Percentiles rank a stretch among this genome's conserved stretches.
phyloP scores from a whole-genome alignment of 2,329 filamentous ascomycete genomes.

The Neofusicoccum ribis region DNA sequence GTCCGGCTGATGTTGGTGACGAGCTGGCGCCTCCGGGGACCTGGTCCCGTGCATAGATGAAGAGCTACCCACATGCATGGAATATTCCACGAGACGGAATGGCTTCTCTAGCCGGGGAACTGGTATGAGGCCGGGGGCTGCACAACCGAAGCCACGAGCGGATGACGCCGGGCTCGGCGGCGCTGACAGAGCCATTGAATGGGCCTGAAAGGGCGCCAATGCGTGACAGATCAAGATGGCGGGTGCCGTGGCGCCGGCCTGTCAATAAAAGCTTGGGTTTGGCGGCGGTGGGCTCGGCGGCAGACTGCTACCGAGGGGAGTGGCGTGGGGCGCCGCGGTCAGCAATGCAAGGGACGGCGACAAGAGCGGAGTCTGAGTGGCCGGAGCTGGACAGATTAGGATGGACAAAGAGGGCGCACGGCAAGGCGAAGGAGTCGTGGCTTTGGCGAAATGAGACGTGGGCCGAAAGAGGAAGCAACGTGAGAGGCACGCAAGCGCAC shows the following conservation, averaged over 20 bases:
- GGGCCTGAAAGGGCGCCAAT: not conserved
- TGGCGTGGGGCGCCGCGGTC: not conserved
- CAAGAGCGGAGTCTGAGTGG: not conserved
- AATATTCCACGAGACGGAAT: not conserved
- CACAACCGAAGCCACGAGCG: conserved; percentile 1
- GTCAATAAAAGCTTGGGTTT: not conserved
- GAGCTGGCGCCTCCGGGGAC: not conserved
- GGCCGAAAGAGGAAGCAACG: conserved; percentile 3
- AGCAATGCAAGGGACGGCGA: conserved; percentile 4
- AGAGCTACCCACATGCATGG: not conserved
- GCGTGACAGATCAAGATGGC: not conserved
- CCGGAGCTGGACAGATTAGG: not conserved
- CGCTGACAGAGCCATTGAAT: not conserved
- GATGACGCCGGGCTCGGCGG: not conserved
- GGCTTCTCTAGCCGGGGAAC: not conserved
- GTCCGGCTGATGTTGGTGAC: conserved; percentile 2
- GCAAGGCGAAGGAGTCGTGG: not conserved
- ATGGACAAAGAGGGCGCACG: not conserved
- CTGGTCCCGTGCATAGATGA: conserved; percentile 5
- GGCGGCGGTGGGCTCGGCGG: not conserved
- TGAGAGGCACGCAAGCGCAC: conserved; percentile 1
- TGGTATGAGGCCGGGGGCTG: not conserved
- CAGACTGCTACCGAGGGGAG: not conserved
- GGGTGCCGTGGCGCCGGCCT: not conserved
- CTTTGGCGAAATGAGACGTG: conserved; percentile 7